Evolutionary conservation across 495 filamentous ascomycete species (phyloP).

Genomic region (Penicillium taxi): DNA sequence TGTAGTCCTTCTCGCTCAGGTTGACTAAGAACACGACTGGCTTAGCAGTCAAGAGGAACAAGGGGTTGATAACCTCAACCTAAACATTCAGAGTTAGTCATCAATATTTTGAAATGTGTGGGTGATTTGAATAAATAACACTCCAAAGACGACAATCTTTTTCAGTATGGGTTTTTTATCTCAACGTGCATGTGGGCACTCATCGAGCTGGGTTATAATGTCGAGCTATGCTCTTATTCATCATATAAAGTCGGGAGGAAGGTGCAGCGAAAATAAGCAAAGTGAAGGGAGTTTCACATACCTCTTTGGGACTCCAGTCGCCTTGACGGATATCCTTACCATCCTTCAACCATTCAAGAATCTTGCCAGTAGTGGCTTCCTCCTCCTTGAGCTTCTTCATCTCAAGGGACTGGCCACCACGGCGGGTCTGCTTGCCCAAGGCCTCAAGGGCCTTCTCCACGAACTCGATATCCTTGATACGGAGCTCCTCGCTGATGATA

Average conservation of each 20-base stretch:
- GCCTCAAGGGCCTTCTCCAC: conserved; percentile 87
- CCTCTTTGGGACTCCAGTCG: conserved; percentile 91
- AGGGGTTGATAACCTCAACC: conserved; percentile 96
- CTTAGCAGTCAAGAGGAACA: conserved; percentile 93
- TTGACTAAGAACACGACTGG: conserved; percentile 97
- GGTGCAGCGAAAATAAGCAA: neutral
- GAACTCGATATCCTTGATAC: conserved; percentile 99
- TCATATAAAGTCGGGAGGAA: conserved; percentile 53
- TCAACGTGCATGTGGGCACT: conserved; percentile 77
- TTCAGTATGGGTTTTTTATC: conserved; percentile 49
- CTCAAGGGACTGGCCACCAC: conserved; percentile 93
- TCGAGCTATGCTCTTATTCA: conserved; percentile 98
- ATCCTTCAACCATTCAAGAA: conserved; percentile 69
- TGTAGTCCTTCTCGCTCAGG: conserved; percentile 92
- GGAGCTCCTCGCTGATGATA: conserved; percentile 95
- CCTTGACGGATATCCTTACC: conserved; percentile 90
- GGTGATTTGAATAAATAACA: conserved; percentile 3
- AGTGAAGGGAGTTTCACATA: conserved; percentile 44
- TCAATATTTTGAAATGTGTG: conserved; percentile 21
- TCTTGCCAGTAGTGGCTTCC: conserved; percentile 82
- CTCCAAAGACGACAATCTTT: conserved; percentile 5
- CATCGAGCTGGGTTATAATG: conserved; percentile 99
- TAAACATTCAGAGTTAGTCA: conserved; percentile 33
- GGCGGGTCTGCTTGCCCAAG: conserved; percentile 82
- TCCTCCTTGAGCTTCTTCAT: conserved; percentile 97